phyloP scores from a whole-genome alignment of 177 flowering plant genomes.

The Vitis hybrid region DNA sequence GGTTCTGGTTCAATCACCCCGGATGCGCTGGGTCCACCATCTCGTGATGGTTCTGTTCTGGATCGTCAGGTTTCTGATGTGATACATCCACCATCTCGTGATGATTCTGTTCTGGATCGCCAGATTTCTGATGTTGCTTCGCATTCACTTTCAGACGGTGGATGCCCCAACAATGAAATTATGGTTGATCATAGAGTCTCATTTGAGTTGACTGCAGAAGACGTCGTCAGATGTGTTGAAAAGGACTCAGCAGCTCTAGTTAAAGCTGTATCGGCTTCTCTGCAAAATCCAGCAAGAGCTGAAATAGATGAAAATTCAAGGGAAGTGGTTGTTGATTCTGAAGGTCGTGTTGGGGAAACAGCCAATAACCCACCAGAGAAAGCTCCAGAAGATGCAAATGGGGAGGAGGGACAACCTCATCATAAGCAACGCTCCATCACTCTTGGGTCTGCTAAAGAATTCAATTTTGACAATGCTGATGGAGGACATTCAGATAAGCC shows the following conservation, averaged over 20 bases:
- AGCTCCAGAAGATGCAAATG: slow-evolving; percentile 20
- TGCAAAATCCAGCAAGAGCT: slow-evolving; percentile 11
- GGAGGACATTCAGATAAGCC: slow-evolving; percentile 44
- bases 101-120: slow-evolving; percentile 29
- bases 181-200: slow-evolving; percentile 64
- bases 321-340: slow-evolving; percentile 6
- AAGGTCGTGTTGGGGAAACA: slow-evolving; percentile 26
- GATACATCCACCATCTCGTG: slow-evolving; percentile 32
- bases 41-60: slow-evolving; percentile 30
- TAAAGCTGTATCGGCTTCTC: slow-evolving; percentile 23
- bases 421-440: slow-evolving; percentile 49
- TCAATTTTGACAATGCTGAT: slow-evolving; percentile 73
- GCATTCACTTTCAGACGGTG: slow-evolving; percentile 30
- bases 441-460: slow-evolving; percentile 67
- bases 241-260: slow-evolving; percentile 25
- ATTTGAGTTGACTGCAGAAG: slow-evolving; percentile 60
- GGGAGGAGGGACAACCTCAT: slow-evolving; percentile 31
- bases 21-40: slow-evolving; percentile 41
- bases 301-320: slow-evolving; percentile 23
- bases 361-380: slow-evolving; percentile 27
- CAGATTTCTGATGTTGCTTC: slow-evolving; percentile 43
- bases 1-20: slow-evolving; percentile 63
- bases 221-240: slow-evolving; percentile 46
- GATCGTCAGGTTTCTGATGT: slow-evolving; percentile 39
- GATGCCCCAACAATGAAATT: slow-evolving; percentile 25